phyloP scores from a whole-genome alignment of 2,329 filamentous ascomycete genomes.

The Tolypocladium capitatum region DNA sequence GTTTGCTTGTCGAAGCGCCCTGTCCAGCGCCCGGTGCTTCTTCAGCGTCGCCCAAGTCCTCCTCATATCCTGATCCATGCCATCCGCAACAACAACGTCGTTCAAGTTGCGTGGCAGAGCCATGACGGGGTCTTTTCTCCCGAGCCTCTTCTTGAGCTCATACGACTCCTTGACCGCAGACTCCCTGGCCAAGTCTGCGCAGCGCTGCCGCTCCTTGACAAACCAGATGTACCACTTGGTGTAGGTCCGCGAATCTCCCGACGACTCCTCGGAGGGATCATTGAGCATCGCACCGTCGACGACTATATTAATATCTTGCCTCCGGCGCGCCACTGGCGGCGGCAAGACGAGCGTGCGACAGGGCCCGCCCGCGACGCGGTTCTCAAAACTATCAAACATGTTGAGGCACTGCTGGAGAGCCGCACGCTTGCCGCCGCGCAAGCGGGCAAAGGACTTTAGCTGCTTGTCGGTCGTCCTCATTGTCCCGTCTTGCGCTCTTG shows the following conservation, averaged over 20 bases:
- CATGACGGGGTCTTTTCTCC: no score
- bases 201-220: no score
- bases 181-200: no score
- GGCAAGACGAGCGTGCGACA: neutral
- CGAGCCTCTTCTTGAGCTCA: no score
- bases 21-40: constrained; percentile 6
- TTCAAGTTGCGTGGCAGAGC: no score
- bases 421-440: constrained; percentile 30
- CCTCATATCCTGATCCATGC: constrained; percentile 12
- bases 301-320: no score
- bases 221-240: no score
- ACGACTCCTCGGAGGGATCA: no score
- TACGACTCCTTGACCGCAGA: no score
- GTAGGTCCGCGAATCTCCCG: no score
- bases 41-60: constrained; percentile 6
- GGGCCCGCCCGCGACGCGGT: constrained; percentile 7
- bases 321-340: no score
- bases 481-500: neutral
- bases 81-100: constrained; percentile 1
- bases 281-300: no score
- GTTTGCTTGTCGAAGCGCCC: constrained; percentile 6
- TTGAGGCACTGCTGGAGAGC: constrained; percentile 30
- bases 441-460: constrained; percentile 16
- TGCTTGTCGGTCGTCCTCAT: constrained; percentile 1
- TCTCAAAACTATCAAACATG: constrained; percentile 23